Evolutionary conservation across 2,329 filamentous ascomycete species (phyloP), one percentile per base, ranked within the genome.

Genomic region (Ophiocordyceps polyrhachis-furcata): DNA sequence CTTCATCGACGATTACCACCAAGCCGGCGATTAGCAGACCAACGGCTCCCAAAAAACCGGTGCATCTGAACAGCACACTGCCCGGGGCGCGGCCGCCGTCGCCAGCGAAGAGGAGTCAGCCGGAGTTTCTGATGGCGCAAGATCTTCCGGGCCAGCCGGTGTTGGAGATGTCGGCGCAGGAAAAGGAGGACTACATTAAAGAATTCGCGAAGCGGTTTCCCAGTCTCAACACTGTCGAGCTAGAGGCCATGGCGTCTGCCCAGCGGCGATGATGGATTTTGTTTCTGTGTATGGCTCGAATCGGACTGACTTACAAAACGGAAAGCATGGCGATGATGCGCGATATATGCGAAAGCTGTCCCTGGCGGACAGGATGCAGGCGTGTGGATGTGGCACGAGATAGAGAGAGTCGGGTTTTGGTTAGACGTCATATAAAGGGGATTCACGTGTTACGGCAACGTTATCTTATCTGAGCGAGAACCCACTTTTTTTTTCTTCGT

Each of bases 201-300:
- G 62, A 84, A 56, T 95, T 96, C 58, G 81, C 79, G 48, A 87
- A 87, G 62, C 71, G 86, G 47, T 95, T 87, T 61, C 89, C 89
- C 1, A 93, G 83, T 57, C 65, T 96, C 47, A 80, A 79, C 46
- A 75, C 85, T 11, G 74, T 95, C 52, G 88, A 95, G 65, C 83
- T 89, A n/a, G 83, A 91, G 63, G 75, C 74, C 44, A 57, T 64
- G 41, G 50, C 21, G 23, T 15, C 20, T 41, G 40, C 23, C 7
- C 21, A 21, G 38, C 40, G 40, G 20, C 40, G 40, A 20, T 41
- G 40, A 41, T 14, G 35, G 35, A 11, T 19, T 12, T 12, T 19
- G 31, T 32, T 32, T 14, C 31, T n/a, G 2, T 32, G 31, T n/a
- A 1, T n/a, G 31, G n/a, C n/a, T 17, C 12, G 35, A 38, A n/a